These are phyloP conservation scores for Dianthus caryophyllus DNA, from an alignment of 148 eudicot species.

Conservation along the genomic window DNA sequence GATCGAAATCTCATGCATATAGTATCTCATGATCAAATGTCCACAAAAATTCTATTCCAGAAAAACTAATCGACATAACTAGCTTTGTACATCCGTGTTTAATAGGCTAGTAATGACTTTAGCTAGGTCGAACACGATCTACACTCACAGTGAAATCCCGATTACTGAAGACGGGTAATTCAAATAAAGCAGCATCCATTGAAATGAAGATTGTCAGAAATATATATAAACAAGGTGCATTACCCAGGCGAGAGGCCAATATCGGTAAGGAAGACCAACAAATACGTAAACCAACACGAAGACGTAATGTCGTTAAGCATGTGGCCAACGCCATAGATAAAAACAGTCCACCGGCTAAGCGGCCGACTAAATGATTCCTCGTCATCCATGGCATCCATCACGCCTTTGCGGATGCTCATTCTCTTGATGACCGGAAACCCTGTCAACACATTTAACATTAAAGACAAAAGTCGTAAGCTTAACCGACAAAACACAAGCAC, in stretches of 20 bases:
- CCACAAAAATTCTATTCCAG: background rate
- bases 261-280: slow-evolving; percentile 79
- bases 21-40: background rate
- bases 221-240: background rate
- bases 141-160: too few relatives aligned
- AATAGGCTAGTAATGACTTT: background rate
- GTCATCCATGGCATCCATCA: slow-evolving; percentile 34
- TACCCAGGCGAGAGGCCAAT: slow-evolving; percentile 87
- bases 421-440: slow-evolving; percentile 3
- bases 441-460: background rate
- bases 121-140: background rate
- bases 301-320: slow-evolving; percentile 95
- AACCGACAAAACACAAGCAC: background rate
- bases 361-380: slow-evolving; percentile 45
- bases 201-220: too few relatives aligned
- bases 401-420: background rate
- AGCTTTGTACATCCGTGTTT: background rate
- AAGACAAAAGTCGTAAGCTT: too few relatives aligned
- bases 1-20: too few relatives aligned
- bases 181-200: too few relatives aligned
- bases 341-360: slow-evolving; percentile 51
- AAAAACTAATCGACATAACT: background rate
- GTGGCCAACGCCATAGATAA: slow-evolving; percentile 87
- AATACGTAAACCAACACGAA: slow-evolving; percentile 95
- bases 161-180: too few relatives aligned